A percentile compares a stretch with the other conserved stretches of the same genome.
Evolutionary conservation across 192 early-diverging fungal genomes (phyloP).

Genomic region (Borealophlyctis nickersoniae): DNA sequence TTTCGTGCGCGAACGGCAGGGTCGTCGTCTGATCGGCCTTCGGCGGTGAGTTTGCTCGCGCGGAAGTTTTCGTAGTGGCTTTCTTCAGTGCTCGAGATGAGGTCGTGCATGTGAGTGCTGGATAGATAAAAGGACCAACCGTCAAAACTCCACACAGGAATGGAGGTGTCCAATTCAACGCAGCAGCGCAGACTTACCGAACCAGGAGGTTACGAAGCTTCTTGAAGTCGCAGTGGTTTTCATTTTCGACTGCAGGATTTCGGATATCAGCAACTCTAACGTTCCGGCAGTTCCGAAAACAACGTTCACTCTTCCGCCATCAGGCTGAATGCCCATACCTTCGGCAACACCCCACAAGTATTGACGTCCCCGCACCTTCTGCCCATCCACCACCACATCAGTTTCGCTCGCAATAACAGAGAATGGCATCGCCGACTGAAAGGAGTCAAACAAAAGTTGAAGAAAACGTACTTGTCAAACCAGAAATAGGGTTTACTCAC

Average conservation of each 20-base stretch:
- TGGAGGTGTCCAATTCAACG: not conserved
- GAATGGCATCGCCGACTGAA: conserved; percentile 84
- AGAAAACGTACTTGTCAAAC: conserved; percentile 7
- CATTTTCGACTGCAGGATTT: conserved; percentile 98
- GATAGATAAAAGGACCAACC: not conserved
- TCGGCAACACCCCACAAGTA: conserved; percentile 99
- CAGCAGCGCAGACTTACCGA: conserved; percentile 46
- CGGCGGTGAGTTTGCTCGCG: conserved; percentile 77
- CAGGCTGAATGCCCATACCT: conserved; percentile 30
- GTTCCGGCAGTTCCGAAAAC: too few species aligned
- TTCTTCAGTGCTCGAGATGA: conserved; percentile 92
- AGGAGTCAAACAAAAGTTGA: conserved; percentile 16
- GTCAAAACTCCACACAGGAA: not conserved
- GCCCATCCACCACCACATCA: conserved; percentile 84
- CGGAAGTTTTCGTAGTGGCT: conserved; percentile 94
- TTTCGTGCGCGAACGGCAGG: conserved; percentile 77
- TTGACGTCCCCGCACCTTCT: conserved; percentile 89
- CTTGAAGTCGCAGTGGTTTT: conserved; percentile 96
- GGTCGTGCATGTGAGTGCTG: conserved; percentile 92
- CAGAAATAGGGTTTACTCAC: conserved; percentile 14
- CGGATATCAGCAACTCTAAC: too few species aligned
- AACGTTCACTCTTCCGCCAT: not conserved
- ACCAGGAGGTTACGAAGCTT: conserved; percentile 95
- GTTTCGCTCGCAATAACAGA: conserved; percentile 89
- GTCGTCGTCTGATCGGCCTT: conserved; percentile 55